phyloP scores from a whole-genome alignment of 2,329 filamentous ascomycete species.

The Ophiocordyceps unilateralis region DNA sequence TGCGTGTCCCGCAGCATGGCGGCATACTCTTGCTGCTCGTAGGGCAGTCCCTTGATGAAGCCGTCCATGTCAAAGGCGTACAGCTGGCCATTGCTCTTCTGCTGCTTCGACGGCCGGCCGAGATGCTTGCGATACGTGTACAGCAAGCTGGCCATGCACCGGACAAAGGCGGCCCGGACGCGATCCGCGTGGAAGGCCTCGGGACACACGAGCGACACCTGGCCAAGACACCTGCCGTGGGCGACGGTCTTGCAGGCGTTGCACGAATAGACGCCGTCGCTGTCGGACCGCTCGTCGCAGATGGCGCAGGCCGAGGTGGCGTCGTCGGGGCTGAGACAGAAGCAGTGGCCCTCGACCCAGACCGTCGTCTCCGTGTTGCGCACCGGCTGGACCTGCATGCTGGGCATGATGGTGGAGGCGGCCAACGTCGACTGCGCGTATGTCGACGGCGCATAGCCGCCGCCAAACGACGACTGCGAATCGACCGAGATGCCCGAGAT shows the following conservation, averaged over 20 bases:
- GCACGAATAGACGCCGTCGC: constrained; percentile 62
- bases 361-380: constrained; percentile 61
- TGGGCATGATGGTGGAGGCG: constrained; percentile 75
- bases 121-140: constrained; percentile 51
- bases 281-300: constrained; percentile 57
- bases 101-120: constrained; percentile 39
- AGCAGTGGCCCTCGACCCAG: constrained; percentile 75
- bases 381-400: constrained; percentile 64
- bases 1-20: constrained; percentile 49
- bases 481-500: constrained; percentile 42
- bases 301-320: constrained; percentile 47
- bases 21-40: constrained; percentile 48
- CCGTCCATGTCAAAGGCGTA: constrained; percentile 49
- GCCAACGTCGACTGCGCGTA: constrained; percentile 77
- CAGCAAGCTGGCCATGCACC: constrained; percentile 46
- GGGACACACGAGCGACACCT: constrained; percentile 46
- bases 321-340: constrained; percentile 48
- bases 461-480: constrained; percentile 52
- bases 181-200: constrained; percentile 44
- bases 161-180: constrained; percentile 45
- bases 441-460: constrained; percentile 64
- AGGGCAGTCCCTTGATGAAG: constrained; percentile 45
- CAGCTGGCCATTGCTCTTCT: constrained; percentile 41
- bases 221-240: constrained; percentile 43
- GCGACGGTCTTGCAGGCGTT: constrained; percentile 41